phyloP scores from a whole-genome alignment of 2,329 filamentous ascomycete species.

The Chrysoporthe deuterocubensis region DNA sequence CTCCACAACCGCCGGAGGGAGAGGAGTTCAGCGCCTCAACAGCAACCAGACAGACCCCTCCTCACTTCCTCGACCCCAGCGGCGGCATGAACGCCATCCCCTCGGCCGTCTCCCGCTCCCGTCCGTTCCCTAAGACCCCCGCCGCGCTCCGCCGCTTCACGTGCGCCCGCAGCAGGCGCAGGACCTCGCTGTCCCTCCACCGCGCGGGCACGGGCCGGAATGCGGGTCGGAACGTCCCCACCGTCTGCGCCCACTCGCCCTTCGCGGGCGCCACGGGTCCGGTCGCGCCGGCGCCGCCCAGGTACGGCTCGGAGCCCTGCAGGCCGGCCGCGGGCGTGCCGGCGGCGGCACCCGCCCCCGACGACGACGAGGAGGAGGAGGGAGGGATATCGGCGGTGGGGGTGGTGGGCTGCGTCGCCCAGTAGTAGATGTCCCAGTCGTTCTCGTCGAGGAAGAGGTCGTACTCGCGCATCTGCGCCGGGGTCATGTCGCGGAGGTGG shows the following conservation, averaged over 20 bases:
- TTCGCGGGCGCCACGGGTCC: slow-evolving; percentile 41
- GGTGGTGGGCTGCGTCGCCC: slow-evolving; percentile 85
- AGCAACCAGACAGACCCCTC: not conserved
- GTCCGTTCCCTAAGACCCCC: slow-evolving; percentile 49
- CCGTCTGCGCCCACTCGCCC: slow-evolving; percentile 96
- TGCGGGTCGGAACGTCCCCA: slow-evolving; percentile 91
- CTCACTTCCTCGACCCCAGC: slow-evolving; percentile 35
- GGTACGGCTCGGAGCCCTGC: slow-evolving; percentile 33
- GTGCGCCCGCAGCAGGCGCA: slow-evolving; percentile 77
- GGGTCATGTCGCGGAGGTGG: slow-evolving; percentile 75
- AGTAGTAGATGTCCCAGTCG: slow-evolving; percentile 99
- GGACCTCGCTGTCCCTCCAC: slow-evolving; percentile 83
- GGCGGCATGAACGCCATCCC: slow-evolving; percentile 65
- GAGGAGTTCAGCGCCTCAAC: no score
- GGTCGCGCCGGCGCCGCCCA: slow-evolving; percentile 31
- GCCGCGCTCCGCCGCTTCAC: slow-evolving; percentile 72
- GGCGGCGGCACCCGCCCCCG: slow-evolving; percentile 4
- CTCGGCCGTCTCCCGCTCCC: slow-evolving; percentile 37
- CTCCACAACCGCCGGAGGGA: no score
- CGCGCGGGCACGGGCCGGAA: slow-evolving; percentile 86
- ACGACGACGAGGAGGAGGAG: slow-evolving; percentile 52
- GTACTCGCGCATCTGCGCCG: slow-evolving; percentile 77
- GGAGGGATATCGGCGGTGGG: slow-evolving; percentile 32
- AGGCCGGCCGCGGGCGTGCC: slow-evolving; percentile 38
- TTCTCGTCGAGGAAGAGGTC: slow-evolving; percentile 97